Percentiles rank a stretch among this genome's conserved stretches.
Evolutionary conservation across 805 yeast species (phyloP).

Genomic region (Naumovozyma baii): DNA sequence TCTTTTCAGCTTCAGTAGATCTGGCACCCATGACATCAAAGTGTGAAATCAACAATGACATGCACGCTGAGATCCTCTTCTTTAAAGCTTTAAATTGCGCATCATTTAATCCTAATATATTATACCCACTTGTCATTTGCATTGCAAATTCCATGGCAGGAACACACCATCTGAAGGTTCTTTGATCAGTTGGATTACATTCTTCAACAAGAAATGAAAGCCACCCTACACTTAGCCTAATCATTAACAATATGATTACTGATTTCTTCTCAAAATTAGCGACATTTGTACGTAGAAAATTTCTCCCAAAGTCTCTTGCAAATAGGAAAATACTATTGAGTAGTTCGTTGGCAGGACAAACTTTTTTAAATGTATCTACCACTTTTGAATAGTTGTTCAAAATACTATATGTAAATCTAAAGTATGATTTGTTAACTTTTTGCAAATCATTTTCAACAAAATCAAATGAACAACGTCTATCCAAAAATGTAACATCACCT

Average conservation of each 20-base stretch:
- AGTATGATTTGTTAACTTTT: constrained; percentile 55
- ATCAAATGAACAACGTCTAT: constrained; percentile 59
- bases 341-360: constrained; percentile 61
- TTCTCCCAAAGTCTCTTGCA: constrained; percentile 72
- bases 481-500: constrained; percentile 45
- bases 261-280: constrained; percentile 48
- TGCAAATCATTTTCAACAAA: constrained; percentile 65
- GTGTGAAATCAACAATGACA: constrained; percentile 87
- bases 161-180: constrained; percentile 93
- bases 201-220: constrained; percentile 90
- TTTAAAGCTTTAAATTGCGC: constrained; percentile 66
- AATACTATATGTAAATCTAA: constrained; percentile 55
- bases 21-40: constrained; percentile 98
- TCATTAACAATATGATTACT: constrained; percentile 57
- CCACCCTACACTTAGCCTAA: constrained; percentile 80
- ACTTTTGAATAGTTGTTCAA: constrained; percentile 49
- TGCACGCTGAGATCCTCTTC: constrained; percentile 84
- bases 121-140: constrained; percentile 87
- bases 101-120: constrained; percentile 69
- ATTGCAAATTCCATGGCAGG: constrained; percentile 91
- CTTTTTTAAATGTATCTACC: constrained; percentile 44
- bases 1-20: constrained; percentile 50
- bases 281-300: constrained; percentile 56
- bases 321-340: constrained; percentile 66
- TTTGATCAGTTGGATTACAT: constrained; percentile 83